Base-by-base conservation (phyloP, 306 rosid species). In the Sphenostylis stenocarpa region DNA sequence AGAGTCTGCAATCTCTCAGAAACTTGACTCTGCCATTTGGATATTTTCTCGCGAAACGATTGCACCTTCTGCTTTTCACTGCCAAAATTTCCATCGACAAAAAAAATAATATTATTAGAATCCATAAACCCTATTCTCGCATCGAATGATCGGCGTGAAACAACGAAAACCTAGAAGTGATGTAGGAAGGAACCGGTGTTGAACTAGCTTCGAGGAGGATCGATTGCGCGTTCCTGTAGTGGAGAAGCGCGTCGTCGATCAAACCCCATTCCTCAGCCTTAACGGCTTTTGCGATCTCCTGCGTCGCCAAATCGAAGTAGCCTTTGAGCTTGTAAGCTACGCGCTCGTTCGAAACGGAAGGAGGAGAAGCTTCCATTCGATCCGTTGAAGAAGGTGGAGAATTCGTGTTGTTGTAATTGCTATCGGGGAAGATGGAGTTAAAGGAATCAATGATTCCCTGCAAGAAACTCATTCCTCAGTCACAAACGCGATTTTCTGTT, bases 241-340 rank as follows among this genome's bases (percentile, higher is more conserved):
- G 96, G 62, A 76, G 85, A 78, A 95, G 75, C 70, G 98, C 97
- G 26, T 95, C 93, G 70, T 92, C 92, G 52, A 87, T 38, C 70
- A 95, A 64, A 13, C 96, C 97, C 97, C 98, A 95, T 74, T 95
- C 98, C 80, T 95, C 98, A 7, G 98, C 98, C 80, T 97, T 86
- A 82, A 95, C 97, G 63, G 91, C 98, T 73, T 92, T 95, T 15
- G 81, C 95, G 86, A 95, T 92, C 92, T 95, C 96, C 69, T 85
- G 93, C 62, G 84, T 92, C 1, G 98, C 96, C 84, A 95, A 89
- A 82, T 92, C 96, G 74, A 83, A 90, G 86, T 84, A 95, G 1
- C 97, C 97, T 80, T 92, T 90, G 47, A 95, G 92, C 93, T 95
- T 95, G 81, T 85, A 89, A 14, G 97, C 98, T 3, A 92, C 90